phyloP scores from a whole-genome alignment of 1,284 basidiomycete species.

The Leccinum pachyderme region DNA sequence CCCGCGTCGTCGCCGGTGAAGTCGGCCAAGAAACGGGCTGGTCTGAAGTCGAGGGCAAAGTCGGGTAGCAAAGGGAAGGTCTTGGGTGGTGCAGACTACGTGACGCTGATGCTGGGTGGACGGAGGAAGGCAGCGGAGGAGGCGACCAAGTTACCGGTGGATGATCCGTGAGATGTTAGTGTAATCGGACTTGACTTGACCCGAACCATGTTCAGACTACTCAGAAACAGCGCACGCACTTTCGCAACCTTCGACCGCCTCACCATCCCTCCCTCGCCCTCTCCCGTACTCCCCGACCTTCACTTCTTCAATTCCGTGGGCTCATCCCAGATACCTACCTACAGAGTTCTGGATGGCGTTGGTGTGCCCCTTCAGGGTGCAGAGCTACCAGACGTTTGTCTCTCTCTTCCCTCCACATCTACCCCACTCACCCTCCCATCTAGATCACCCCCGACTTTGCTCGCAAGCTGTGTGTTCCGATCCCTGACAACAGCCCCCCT shows the following conservation, averaged over 20 bases:
- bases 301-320: slow-evolving; percentile 77
- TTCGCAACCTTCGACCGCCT: slow-evolving; percentile 37
- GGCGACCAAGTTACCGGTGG: slow-evolving; percentile 52
- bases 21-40: slow-evolving; percentile 43
- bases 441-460: slow-evolving; percentile 75
- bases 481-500: background rate
- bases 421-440: slow-evolving; percentile 8
- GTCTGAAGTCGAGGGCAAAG: slow-evolving; percentile 39
- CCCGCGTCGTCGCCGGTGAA: slow-evolving; percentile 14
- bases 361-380: slow-evolving; percentile 74
- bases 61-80: slow-evolving; percentile 36
- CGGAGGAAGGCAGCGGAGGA: slow-evolving; percentile 61
- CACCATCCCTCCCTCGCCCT: slow-evolving; percentile 59
- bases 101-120: slow-evolving; percentile 68
- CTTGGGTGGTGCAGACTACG: slow-evolving; percentile 75
- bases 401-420: background rate
- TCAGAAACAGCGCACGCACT: slow-evolving; percentile 10
- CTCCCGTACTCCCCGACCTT: slow-evolving; percentile 64
- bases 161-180: background rate
- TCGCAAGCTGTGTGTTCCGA: slow-evolving; percentile 56
- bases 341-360: slow-evolving; percentile 75
- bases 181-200: background rate
- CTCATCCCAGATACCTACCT: slow-evolving; percentile 72
- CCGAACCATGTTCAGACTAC: slow-evolving; percentile 16
- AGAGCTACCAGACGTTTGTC: slow-evolving; percentile 64